Evolutionary conservation across 345 rosid species (phyloP).

Genomic region (Litchi chinensis): DNA sequence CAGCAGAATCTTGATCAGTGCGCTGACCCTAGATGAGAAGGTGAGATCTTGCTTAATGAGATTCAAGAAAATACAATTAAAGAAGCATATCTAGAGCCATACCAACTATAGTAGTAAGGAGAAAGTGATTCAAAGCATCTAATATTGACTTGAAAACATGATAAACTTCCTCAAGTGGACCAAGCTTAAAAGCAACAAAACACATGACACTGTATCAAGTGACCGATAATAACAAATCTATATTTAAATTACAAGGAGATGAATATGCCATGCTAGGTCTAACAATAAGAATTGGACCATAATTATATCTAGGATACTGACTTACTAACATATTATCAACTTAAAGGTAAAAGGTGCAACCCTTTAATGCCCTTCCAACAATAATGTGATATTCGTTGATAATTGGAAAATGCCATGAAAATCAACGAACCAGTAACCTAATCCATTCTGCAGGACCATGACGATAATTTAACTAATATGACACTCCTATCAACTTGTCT

Average conservation of each 20-base stretch:
- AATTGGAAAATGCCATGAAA: not conserved
- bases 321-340: not conserved
- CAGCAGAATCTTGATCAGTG: constrained; percentile 84
- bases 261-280: not conserved
- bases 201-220: not conserved
- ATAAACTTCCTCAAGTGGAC: not conserved
- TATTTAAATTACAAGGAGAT: not conserved
- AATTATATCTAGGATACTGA: not conserved
- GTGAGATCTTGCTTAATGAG: constrained; percentile 21
- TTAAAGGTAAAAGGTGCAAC: not conserved
- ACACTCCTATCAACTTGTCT: not conserved
- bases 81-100: not conserved
- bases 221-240: not conserved
- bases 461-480: not conserved
- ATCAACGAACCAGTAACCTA: not conserved
- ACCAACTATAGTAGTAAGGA: not conserved
- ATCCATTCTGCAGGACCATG: not conserved
- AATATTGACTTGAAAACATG: not conserved
- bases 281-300: not conserved
- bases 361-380: not conserved
- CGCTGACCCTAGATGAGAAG: constrained; percentile 70
- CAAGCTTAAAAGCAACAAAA: not conserved
- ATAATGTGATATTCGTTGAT: not conserved
- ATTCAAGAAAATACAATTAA: constrained; percentile 15
- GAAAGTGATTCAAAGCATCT: constrained; percentile 1